These are phyloP conservation scores for Aplosporella prunicola DNA, from an alignment of 2,329 filamentous ascomycete species.

Conservation along the genomic window DNA sequence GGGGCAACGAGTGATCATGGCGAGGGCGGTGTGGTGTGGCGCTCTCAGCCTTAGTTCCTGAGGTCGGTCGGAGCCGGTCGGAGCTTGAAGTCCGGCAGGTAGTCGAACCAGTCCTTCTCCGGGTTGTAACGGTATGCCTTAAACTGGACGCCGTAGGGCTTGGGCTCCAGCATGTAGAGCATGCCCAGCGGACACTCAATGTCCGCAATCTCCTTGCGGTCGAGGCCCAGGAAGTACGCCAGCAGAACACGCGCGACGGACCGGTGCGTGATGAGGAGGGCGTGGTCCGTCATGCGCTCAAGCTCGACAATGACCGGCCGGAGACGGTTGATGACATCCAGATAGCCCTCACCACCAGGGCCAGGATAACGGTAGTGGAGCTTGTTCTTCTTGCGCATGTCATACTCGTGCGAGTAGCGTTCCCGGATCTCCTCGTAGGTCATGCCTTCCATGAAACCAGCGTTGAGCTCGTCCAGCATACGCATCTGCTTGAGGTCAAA, in stretches of 20 bases:
- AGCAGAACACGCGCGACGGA: constrained; percentile 86
- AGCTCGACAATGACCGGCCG: constrained; percentile 94
- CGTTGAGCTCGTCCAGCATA: constrained; percentile 94
- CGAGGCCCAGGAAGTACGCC: constrained; percentile 92
- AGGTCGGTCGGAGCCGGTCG: constrained; percentile 2
- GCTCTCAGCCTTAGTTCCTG: too few relatives aligned
- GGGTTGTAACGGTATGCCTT: constrained; percentile 90
- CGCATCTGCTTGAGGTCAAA: constrained; percentile 94
- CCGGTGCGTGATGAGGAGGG: constrained; percentile 84
- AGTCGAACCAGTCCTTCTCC: constrained; percentile 67
- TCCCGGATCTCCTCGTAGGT: constrained; percentile 83
- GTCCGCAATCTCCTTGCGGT: constrained; percentile 83
- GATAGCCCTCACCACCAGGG: constrained; percentile 88
- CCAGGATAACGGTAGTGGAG: constrained; percentile 94
- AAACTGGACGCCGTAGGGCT: constrained; percentile 96
- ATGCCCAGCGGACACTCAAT: constrained; percentile 90
- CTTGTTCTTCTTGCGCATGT: constrained; percentile 72
- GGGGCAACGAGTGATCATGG: too few relatives aligned
- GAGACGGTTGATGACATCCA: constrained; percentile 92
- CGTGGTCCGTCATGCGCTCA: constrained; percentile 93
- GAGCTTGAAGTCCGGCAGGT: constrained; percentile 75
- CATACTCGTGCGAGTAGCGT: constrained; percentile 73
- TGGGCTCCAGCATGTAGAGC: constrained; percentile 90
- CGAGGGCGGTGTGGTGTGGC: too few relatives aligned
- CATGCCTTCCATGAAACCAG: constrained; percentile 86